These are phyloP conservation scores for Pseudocercospora pini-densiflorae DNA, from an alignment of 2,329 filamentous ascomycete species.

Conservation along the genomic window DNA sequence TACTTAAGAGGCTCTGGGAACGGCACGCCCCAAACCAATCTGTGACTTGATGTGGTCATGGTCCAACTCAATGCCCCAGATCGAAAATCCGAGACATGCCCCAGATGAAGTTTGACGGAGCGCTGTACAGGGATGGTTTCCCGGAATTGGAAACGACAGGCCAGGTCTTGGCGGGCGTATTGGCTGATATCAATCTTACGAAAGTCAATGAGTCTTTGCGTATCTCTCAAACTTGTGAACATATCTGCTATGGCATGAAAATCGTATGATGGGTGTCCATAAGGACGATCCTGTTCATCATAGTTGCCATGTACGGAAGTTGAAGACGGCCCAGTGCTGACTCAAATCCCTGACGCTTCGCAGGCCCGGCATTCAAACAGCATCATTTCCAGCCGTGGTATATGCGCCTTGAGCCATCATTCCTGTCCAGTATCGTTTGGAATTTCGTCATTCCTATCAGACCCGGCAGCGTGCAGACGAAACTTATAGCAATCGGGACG, in stretches of 20 bases:
- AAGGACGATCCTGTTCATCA: no score
- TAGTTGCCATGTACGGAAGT: not conserved
- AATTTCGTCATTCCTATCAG: not conserved
- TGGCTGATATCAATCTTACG: not conserved
- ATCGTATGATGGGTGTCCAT: no score
- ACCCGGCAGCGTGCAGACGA: not conserved
- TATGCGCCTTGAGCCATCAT: not conserved
- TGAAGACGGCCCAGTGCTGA: not conserved
- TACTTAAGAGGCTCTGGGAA: not conserved
- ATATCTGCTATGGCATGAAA: no score
- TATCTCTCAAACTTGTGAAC: no score
- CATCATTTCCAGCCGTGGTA: not conserved
- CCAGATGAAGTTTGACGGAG: not conserved
- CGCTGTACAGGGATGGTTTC: not conserved
- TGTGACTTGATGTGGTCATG: not conserved
- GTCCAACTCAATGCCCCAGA: not conserved
- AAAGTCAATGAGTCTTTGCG: not conserved
- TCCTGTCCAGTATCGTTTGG: not conserved
- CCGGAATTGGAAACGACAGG: not conserved
- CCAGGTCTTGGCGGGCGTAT: not conserved
- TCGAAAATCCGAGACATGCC: not conserved
- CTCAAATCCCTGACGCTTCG: not conserved
- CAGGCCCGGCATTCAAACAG: not conserved
- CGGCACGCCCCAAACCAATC: not conserved
- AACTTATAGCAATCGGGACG: not conserved